Conservation (phyloP, 2,329 filamentous ascomycete species). For the Aspergillus persii region DNA sequence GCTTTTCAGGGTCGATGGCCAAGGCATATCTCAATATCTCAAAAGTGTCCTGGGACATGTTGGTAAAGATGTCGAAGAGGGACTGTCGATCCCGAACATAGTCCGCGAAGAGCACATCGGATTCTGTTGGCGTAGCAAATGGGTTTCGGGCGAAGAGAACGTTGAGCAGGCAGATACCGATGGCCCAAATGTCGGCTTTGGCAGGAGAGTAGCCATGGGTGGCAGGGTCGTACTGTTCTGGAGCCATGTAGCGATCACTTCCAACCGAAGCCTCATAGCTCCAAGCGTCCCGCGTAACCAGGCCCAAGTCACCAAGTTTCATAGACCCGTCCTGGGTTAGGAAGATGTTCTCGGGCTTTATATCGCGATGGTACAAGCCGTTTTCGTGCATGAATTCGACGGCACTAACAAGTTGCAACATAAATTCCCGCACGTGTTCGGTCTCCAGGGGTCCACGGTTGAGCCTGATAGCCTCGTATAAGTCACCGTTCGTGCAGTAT, state of each 20-base stretch:
- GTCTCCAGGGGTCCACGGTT: slow-evolving; percentile 88
- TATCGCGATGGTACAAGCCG: slow-evolving; percentile 93
- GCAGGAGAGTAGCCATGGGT: slow-evolving; percentile 87
- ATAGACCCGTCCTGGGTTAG: slow-evolving; percentile 79
- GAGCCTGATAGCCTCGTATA: slow-evolving; percentile 94
- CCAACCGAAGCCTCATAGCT: slow-evolving; percentile 91
- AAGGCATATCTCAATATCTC: slow-evolving; percentile 89
- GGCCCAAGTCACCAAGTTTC: slow-evolving; percentile 96
- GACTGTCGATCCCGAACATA: slow-evolving; percentile 92
- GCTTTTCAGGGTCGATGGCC: slow-evolving; percentile 85
- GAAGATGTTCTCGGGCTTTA: slow-evolving; percentile 99
- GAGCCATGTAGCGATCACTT: slow-evolving; percentile 98
- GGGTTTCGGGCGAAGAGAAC: slow-evolving; percentile 96
- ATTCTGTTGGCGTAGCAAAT: slow-evolving; percentile 83
- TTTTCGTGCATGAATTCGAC: slow-evolving; percentile 88
- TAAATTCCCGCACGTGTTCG: slow-evolving; percentile 94
- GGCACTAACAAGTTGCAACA: slow-evolving; percentile 88
- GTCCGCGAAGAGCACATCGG: slow-evolving; percentile 90
- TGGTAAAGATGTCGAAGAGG: slow-evolving; percentile 95
- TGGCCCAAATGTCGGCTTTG: slow-evolving; percentile 93
- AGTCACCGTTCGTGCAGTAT: slow-evolving; percentile 90
- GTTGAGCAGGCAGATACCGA: slow-evolving; percentile 95
- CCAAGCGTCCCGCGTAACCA: slow-evolving; percentile 87
- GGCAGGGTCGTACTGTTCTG: slow-evolving; percentile 91
- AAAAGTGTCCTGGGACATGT: slow-evolving; percentile 97